These are phyloP conservation scores for Aegilops umbellulata DNA, from an alignment of 176 grass and related monocot species.

Conservation along the genomic window DNA sequence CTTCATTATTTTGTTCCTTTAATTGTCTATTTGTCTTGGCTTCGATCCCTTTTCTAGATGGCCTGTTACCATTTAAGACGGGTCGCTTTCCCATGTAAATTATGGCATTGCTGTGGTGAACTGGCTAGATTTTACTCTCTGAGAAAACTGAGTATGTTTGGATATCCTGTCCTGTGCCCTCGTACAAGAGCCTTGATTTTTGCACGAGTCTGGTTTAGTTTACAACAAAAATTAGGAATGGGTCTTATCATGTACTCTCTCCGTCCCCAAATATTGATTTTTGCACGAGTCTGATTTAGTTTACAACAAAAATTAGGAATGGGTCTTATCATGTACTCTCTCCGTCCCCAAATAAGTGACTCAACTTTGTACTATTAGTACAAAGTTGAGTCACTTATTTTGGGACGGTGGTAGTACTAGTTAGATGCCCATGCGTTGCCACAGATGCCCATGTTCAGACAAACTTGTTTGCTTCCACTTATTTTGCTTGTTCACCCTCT, in stretches of 20 bases:
- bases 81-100: slow-evolving; percentile 2
- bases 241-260: too few relatives aligned
- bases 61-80: background rate
- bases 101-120: background rate
- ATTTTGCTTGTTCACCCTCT: too few relatives aligned
- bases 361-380: too few relatives aligned
- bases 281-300: background rate
- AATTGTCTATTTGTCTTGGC: background rate
- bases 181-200: background rate
- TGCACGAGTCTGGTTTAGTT: background rate
- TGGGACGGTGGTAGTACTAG: too few relatives aligned
- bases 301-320: background rate
- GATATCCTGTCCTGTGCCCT: slow-evolving; percentile 18
- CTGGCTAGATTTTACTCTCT: background rate
- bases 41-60: background rate
- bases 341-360: too few relatives aligned
- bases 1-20: slow-evolving; percentile 5
- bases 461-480: too few relatives aligned
- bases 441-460: too few relatives aligned
- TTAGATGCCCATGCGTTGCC: too few relatives aligned
- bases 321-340: too few relatives aligned
- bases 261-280: too few relatives aligned
- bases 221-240: too few relatives aligned
- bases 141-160: slow-evolving; percentile 2
- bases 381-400: too few relatives aligned